A percentile compares a stretch with the other conserved stretches of the same genome.
Conservation (phyloP, 768 basidiomycete species). For the Lactifluus pinguis region DNA sequence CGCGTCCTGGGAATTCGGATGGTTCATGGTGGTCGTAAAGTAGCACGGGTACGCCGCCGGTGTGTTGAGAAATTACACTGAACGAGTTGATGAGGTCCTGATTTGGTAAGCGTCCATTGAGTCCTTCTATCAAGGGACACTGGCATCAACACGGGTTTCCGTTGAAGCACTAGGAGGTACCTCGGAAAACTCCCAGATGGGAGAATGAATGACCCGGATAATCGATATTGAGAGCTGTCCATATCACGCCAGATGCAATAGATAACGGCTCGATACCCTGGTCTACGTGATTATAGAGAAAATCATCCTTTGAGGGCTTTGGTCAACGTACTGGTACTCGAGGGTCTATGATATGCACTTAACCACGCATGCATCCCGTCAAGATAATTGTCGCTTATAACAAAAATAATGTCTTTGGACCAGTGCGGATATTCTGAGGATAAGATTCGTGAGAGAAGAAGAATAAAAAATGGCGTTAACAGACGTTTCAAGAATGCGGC, state of each 20-base stretch:
- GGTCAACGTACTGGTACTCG: constrained; percentile 52
- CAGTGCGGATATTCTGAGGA: constrained; percentile 73
- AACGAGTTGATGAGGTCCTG: constrained; percentile 90
- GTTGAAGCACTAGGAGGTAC: constrained; percentile 34
- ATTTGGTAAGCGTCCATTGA: constrained; percentile 92
- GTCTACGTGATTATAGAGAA: constrained; percentile 34
- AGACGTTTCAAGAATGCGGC: constrained; percentile 77
- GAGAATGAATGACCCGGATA: constrained; percentile 97
- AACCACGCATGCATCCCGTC: constrained; percentile 95
- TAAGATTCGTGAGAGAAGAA: background rate
- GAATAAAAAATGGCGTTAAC: constrained; percentile 18
- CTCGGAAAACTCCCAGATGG: constrained; percentile 90
- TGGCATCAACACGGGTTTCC: background rate
- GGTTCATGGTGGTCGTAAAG: constrained; percentile 71
- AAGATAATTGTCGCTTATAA: constrained; percentile 80
- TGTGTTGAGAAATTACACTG: constrained; percentile 57
- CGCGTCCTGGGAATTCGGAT: constrained; percentile 30
- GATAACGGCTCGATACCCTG: constrained; percentile 53
- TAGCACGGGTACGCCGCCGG: constrained; percentile 67
- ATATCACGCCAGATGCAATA: constrained; percentile 78
- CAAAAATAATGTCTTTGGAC: constrained; percentile 90
- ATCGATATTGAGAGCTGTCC: constrained; percentile 91
- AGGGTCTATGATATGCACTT: constrained; percentile 64
- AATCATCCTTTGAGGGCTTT: background rate
- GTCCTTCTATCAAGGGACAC: constrained; percentile 55